Percentiles rank a stretch among this genome's conserved stretches.
Conservation (phyloP, 257 asterid genomes). For the Avicennia marina region DNA sequence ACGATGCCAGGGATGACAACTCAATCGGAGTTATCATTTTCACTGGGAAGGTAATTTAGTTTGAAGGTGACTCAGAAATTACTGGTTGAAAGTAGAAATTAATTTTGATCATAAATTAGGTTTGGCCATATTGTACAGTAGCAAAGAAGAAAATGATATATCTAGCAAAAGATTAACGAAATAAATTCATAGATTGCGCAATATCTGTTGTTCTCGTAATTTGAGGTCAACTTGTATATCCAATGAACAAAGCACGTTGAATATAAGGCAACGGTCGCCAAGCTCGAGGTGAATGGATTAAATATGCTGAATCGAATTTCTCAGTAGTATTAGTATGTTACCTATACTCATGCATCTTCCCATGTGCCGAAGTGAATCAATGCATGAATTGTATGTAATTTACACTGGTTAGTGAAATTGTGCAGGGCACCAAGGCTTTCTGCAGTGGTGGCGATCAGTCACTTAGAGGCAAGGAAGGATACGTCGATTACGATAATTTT, state of each 20-base stretch:
- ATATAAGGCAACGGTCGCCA: not conserved
- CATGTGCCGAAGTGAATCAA: too few species aligned
- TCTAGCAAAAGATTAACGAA: too few species aligned
- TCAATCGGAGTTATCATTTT: conserved; percentile 76
- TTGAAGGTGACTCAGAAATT: too few species aligned
- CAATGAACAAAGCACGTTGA: not conserved
- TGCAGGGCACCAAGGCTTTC: conserved; percentile 78
- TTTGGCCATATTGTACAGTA: too few species aligned
- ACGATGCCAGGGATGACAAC: conserved; percentile 89
- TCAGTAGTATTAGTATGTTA: too few species aligned
- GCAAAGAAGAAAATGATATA: too few species aligned
- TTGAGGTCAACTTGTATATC: not conserved
- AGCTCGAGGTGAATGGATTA: not conserved
- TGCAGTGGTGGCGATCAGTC: conserved; percentile 98
- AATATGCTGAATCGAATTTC: too few species aligned
- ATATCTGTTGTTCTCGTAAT: not conserved
- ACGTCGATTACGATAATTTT: conserved; percentile 67
- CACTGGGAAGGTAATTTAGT: conserved; percentile 72
- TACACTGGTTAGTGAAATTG: not conserved
- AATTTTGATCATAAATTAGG: not conserved
- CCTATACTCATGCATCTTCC: too few species aligned
- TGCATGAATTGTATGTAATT: too few species aligned
- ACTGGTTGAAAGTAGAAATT: too few species aligned
- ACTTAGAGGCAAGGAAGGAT: conserved; percentile 79
- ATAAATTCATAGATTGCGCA: not conserved